Evolutionary conservation across 2,329 filamentous ascomycete species (phyloP), one percentile per base, ranked within the genome.

Genomic region (Paraphoma sp.): DNA sequence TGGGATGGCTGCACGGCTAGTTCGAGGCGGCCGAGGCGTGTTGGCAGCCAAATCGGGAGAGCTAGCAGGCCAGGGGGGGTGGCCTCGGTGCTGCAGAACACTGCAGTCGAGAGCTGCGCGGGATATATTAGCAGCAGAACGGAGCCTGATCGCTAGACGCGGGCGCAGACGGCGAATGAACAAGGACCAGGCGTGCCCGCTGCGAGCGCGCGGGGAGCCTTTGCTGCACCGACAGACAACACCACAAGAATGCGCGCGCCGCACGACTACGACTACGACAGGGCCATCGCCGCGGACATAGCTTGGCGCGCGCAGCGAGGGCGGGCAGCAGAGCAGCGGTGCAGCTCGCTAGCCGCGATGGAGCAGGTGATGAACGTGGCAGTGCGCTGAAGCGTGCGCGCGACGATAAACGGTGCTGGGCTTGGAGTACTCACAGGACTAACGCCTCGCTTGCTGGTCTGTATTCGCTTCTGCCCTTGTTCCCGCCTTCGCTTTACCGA

Each of bases 341-440:
- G 36, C 48, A 17, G 41, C 48, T 49, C 54, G 33, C 66, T 69
- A 65, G 64, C 65, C 63, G 52, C 47, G 46, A 36, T 65, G 60
- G 58, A 63, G 66, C 59, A 66, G 61, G 64, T 66, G 51, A 44
- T 51, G 50, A 51, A 56, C 56, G 58, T 66, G 63, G 59, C 65
- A 68, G 64, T 53, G 63, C 58, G 53, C 42, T 14, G 49, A 23
- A 30, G 31, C 30, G 45, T 30, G 48, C 54, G 48, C 36, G 30
- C 45, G 48, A 52, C n/a, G 42, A 42, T 38, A 29, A 40, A 40
- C 16, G 46, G 46, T 48, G 46, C 46, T 48, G 31, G 45, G 30
- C 33, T 18, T n/a, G 16, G 12, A 40, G 46, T 48, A 28, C 31
- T 48, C 46, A 48, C 31, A 46, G 23, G 28, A 46, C 31, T 48